These are phyloP conservation scores for Patellifolia procumbens DNA, from an alignment of 179 eudicot genomes.

Conservation along the genomic window DNA sequence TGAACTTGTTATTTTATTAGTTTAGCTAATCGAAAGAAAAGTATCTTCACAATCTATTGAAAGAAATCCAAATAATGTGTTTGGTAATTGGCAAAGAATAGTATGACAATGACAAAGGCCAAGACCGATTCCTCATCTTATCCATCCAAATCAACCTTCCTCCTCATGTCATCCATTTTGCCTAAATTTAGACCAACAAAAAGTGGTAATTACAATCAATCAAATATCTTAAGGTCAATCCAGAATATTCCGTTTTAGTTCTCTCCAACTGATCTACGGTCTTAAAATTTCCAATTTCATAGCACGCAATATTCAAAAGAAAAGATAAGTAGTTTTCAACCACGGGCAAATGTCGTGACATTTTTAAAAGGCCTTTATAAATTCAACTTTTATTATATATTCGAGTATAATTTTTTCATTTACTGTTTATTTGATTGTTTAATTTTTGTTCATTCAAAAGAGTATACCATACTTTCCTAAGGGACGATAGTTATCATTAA, in stretches of 20 bases:
- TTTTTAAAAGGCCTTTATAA: too few relatives aligned
- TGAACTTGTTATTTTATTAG: too few relatives aligned
- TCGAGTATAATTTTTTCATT: too few relatives aligned
- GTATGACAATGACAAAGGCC: too few relatives aligned
- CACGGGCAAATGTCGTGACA: too few relatives aligned
- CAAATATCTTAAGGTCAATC: background rate
- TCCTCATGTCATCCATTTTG: background rate
- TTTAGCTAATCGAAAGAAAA: background rate
- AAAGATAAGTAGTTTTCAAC: too few relatives aligned
- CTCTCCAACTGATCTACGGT: background rate
- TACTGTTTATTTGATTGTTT: too few relatives aligned
- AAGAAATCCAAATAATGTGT: background rate
- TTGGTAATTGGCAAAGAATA: background rate
- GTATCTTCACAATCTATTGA: background rate
- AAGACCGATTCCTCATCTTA: background rate
- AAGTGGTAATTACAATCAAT: background rate
- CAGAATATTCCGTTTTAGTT: background rate
- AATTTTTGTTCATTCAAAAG: too few relatives aligned
- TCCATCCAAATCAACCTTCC: background rate
- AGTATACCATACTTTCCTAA: too few relatives aligned
- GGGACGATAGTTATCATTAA: too few relatives aligned
- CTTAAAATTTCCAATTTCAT: background rate
- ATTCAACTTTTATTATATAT: too few relatives aligned
- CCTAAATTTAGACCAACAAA: background rate
- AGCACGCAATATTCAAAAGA: too few relatives aligned